These are phyloP conservation scores for Aspergillus incahuasiensis DNA, from an alignment of 495 filamentous ascomycete species.

Conservation along the genomic window DNA sequence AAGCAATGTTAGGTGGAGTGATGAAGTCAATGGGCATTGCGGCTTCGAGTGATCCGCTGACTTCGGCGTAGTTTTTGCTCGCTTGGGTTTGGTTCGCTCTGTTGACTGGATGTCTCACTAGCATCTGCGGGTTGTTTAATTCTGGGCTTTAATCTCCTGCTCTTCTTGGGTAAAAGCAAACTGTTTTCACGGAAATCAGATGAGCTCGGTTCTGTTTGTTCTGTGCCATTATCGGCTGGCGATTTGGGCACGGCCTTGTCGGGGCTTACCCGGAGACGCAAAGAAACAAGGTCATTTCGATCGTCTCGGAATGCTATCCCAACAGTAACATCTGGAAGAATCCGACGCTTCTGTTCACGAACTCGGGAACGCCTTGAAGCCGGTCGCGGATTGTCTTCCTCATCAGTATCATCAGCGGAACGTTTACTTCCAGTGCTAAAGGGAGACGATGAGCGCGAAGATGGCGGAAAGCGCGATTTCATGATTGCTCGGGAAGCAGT, in stretches of 20 bases:
- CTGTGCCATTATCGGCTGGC: neutral
- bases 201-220: conserved; percentile 11
- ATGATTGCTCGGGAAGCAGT: conserved; percentile 24
- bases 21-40: conserved; percentile 11
- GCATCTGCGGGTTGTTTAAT: conserved; percentile 4
- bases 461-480: conserved; percentile 35
- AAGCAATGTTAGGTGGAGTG: neutral
- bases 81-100: conserved; percentile 12
- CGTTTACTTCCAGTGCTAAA: conserved; percentile 46
- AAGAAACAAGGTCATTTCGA: conserved; percentile 41
- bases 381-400: conserved; percentile 32
- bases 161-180: neutral
- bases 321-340: conserved; percentile 44
- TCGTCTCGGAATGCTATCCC: conserved; percentile 44
- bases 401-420: conserved; percentile 45
- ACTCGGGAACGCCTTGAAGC: conserved; percentile 27
- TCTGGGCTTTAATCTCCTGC: conserved; percentile 10
- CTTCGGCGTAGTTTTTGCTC: conserved; percentile 22
- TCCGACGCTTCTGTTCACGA: conserved; percentile 33
- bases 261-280: conserved; percentile 38
- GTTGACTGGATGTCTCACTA: conserved; percentile 13
- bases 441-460: conserved; percentile 42
- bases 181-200: conserved; percentile 7
- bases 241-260: conserved; percentile 18
- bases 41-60: conserved; percentile 18